These are phyloP conservation scores for Cadophora sp. DNA, from an alignment of 2,329 filamentous ascomycete genomes.

Conservation along the genomic window DNA sequence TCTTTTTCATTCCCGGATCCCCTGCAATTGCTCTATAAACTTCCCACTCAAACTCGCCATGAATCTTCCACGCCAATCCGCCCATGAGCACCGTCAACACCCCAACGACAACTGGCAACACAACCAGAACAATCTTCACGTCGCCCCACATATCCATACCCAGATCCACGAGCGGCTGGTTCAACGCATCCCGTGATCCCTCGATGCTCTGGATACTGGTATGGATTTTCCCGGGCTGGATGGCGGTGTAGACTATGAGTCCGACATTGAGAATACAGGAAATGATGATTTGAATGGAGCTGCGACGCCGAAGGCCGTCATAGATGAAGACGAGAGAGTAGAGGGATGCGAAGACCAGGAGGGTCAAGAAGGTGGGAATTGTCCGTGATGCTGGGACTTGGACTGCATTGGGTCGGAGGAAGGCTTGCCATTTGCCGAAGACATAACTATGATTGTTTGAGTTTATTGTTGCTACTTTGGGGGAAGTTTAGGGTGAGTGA, in stretches of 20 bases:
- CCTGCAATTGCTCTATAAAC: slow-evolving; percentile 12
- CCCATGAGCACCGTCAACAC: not conserved
- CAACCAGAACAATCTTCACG: slow-evolving; percentile 1
- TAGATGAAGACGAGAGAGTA: slow-evolving; percentile 15
- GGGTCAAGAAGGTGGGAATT: slow-evolving; percentile 2
- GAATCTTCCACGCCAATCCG: slow-evolving; percentile 14
- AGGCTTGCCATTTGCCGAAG: slow-evolving; percentile 9
- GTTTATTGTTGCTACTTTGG: not conserved
- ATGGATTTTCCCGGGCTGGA: slow-evolving; percentile 3
- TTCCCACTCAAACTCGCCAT: slow-evolving; percentile 15
- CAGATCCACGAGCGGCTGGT: slow-evolving; percentile 1
- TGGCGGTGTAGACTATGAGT: slow-evolving; percentile 11
- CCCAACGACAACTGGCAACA: not conserved
- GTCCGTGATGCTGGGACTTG: slow-evolving; percentile 2
- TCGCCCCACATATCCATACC: slow-evolving; percentile 17
- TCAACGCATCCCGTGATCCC: not conserved
- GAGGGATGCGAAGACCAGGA: slow-evolving; percentile 11
- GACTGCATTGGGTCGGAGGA: slow-evolving; percentile 1
- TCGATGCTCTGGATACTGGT: not conserved
- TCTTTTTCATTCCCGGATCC: slow-evolving; percentile 15
- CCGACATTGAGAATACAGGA: slow-evolving; percentile 2
- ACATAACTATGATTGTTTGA: not conserved
- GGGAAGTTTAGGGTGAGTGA: not conserved
- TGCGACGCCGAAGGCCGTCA: slow-evolving; percentile 6
- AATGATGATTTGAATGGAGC: slow-evolving; percentile 4